Base-by-base conservation (phyloP, 2,329 filamentous ascomycete genomes). In the Microdochium bolleyi region DNA sequence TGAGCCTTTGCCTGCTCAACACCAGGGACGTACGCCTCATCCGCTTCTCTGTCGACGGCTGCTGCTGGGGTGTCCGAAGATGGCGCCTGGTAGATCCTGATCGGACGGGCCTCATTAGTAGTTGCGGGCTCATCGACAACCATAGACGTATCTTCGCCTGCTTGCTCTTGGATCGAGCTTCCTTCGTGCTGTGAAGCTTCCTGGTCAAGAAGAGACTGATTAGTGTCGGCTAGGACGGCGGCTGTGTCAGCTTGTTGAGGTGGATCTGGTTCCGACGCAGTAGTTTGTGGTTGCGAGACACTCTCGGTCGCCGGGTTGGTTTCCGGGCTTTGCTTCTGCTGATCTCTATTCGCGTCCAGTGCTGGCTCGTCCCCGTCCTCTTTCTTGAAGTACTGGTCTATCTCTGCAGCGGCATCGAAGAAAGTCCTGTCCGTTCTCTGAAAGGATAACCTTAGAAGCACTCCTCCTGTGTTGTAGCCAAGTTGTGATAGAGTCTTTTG, bases 401-500 rank as follows among this genome's bases (percentile, higher is more conserved):
- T 96, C 63, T 92, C 80, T 49, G 76, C 73, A 84, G 96, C 90
- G 10, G 92, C 92, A 57, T 92, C 88, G 59, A 90, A 89, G 25
- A 97, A 71, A 2, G 91, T 91, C 65, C 82, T 83, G 13, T 87
- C 84, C 7, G 89, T 94, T 57, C 78, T 78, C 64, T 80, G 84
- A 71, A 92, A 97, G 32, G 77, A 83, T 55, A 99, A 71, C 53
- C 89, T 81, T 52, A 99, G 77, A 52, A 96, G 72, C 3, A 89
- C 85, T 62, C 81, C 92, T 5, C 94, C 92, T 49, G 83, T 86
- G 64, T 92, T 95, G 62, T 95, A 86, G 0, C 94, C 94, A 19
- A 97, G 73, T 66, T 96, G 89, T 4, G 84, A 85, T 48, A 99
- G 70, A 1, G 89, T 92, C 75, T 95, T 95, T 67, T 96, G 90